Base-by-base conservation (phyloP, 1,284 basidiomycete genomes). In the Marasmius tenuissimus region DNA sequence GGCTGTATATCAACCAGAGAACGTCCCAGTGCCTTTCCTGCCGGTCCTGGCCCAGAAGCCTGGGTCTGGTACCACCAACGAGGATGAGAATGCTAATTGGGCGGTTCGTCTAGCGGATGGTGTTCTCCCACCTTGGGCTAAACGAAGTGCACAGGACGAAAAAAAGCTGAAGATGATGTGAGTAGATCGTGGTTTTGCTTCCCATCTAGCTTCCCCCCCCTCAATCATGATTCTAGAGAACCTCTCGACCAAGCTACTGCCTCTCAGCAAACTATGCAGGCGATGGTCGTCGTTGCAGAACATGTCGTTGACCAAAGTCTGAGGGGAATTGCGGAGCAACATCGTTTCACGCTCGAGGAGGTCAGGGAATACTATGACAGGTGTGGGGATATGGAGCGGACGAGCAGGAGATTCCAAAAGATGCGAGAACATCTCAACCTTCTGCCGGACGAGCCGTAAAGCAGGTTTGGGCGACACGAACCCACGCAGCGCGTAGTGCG, bases 291-390 rank as follows among this genome's bases (percentile, higher is more conserved):
- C 9, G 58, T 59, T 18, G 63, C 61, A 10, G 58, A 89, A 51
- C 87, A 89, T 70, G 82, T 88, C 48, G 79, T 90, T 35, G 88
- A 90, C 65, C 83, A 83, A 67, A 79, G 76, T 12, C 80, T 92
- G 47, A 73, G 73, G 34, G 82, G 85, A 34, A 89, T 92, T 65
- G 89, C 89, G 8, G 75, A 71, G 34, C 84, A 88, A 45, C 87
- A 77, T 67, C 78, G 85, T 55, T 92, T 92, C 71, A 89, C 88
- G 1, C 70, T 83, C 0, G 85, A 86, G 64, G 90, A 92, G 71
- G 89, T 92, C 11, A 82, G 87, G 68, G 88, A 88, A 68, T 89
- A 85, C 69, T 89, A 91, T 64, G 86, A 90, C 67, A 84, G 80
- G 65, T 87, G 81, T 61, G 86, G 85, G 11, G 87, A 90, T 66